phyloP scores from a whole-genome alignment of 2,329 filamentous ascomycete genomes.

The Taxawa tesnikishii region DNA sequence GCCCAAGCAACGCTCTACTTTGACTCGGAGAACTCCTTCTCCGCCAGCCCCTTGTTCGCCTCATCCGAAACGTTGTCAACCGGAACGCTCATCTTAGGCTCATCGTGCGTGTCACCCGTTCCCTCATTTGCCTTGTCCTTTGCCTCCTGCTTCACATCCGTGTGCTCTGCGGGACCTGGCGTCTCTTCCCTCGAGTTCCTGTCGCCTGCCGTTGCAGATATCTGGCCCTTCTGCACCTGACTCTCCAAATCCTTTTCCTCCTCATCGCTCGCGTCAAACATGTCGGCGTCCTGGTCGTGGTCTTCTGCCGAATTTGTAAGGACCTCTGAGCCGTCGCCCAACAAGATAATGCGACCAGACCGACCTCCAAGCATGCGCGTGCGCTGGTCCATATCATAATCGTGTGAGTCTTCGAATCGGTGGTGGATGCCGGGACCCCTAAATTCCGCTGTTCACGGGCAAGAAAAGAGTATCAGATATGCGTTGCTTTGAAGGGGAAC shows the following conservation, averaged over 20 bases:
- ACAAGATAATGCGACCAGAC: conserved; percentile 76
- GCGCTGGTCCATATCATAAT: conserved; percentile 57
- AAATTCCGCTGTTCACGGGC: conserved; percentile 31
- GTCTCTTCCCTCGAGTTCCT: conserved; percentile 38
- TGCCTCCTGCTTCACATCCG: conserved; percentile 14
- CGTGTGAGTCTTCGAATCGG: conserved; percentile 46
- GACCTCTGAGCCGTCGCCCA: conserved; percentile 90
- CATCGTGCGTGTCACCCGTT: conserved; percentile 11
- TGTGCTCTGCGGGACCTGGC: conserved; percentile 27
- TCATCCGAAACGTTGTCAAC: conserved; percentile 8
- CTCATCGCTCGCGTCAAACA: conserved; percentile 62
- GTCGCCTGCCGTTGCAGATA: conserved; percentile 12
- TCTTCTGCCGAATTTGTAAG: conserved; percentile 62
- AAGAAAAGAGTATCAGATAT: background rate
- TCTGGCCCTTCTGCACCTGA: conserved; percentile 61
- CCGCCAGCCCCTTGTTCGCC: conserved; percentile 7
- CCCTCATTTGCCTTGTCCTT: conserved; percentile 12
- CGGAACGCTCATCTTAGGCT: conserved; percentile 16
- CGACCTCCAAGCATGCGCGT: conserved; percentile 59
- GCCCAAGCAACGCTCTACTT: no score
- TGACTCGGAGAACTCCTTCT: no score
- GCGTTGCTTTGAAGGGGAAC: no score
- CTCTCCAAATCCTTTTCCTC: conserved; percentile 68
- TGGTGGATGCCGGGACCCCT: conserved; percentile 38
- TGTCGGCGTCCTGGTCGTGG: conserved; percentile 56